A percentile compares a stretch with the other conserved stretches of the same genome.
Conservation (phyloP, 1,284 basidiomycete species). For the Schizophyllum amplum region DNA sequence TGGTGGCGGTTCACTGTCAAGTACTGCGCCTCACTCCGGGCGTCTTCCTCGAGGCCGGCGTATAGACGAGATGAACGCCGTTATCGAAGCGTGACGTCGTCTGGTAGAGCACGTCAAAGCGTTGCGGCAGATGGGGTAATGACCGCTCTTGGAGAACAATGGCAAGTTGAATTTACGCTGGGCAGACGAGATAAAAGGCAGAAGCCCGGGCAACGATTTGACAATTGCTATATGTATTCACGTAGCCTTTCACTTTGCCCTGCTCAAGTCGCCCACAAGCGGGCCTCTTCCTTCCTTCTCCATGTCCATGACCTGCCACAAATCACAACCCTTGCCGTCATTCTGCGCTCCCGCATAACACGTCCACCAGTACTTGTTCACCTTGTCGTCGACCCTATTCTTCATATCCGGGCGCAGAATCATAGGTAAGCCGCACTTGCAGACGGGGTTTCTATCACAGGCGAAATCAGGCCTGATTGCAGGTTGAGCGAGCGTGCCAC, state of each 20-base stretch:
- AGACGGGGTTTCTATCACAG: slow-evolving; percentile 47
- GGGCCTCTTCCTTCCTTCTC: slow-evolving; percentile 63
- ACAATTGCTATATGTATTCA: slow-evolving; percentile 1
- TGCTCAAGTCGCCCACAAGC: slow-evolving; percentile 13
- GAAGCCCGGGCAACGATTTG: too few species aligned
- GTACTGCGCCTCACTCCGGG: not conserved
- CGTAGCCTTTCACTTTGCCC: slow-evolving; percentile 1
- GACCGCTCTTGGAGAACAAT: not conserved
- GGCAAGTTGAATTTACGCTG: not conserved
- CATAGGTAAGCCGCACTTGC: slow-evolving; percentile 75
- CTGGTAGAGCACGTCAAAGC: not conserved
- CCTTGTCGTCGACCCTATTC: slow-evolving; percentile 38
- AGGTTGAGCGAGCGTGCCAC: not conserved
- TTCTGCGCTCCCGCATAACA: slow-evolving; percentile 80
- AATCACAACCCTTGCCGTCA: slow-evolving; percentile 77
- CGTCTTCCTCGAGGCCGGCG: not conserved
- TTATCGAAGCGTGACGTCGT: not conserved
- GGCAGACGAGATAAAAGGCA: too few species aligned
- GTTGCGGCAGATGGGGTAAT: not conserved
- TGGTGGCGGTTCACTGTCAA: not conserved
- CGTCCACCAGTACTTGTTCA: slow-evolving; percentile 77
- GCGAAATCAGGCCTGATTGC: slow-evolving; percentile 11
- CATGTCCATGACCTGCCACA: slow-evolving; percentile 78
- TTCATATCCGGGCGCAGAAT: slow-evolving; percentile 79
- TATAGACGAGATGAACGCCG: not conserved